Conservation (phyloP, 352 stramenopile genomes). For the Globisporangium apiculatum region DNA sequence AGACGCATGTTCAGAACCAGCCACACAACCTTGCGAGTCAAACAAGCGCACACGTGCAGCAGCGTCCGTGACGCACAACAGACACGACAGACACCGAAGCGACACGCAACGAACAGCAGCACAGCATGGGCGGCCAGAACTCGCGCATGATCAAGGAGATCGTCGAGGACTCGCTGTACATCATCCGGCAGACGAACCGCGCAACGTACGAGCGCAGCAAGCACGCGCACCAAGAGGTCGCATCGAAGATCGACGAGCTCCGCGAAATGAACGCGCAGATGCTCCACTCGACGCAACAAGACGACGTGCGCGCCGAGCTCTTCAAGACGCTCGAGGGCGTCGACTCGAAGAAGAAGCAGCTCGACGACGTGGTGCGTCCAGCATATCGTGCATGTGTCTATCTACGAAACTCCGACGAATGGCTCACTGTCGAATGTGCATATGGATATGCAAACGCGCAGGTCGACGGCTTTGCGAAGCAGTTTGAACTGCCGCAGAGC, state of each 20-base stretch:
- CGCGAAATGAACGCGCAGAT: constrained; percentile 49
- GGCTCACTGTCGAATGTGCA: too few relatives aligned
- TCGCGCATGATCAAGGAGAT: constrained; percentile 77
- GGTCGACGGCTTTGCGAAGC: constrained; percentile 60
- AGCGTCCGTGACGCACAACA: neutral
- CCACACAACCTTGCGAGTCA: neutral
- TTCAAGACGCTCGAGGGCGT: constrained; percentile 52
- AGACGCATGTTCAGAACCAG: neutral
- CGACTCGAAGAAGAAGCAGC: constrained; percentile 49
- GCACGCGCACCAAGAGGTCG: constrained; percentile 40
- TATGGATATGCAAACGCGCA: constrained; percentile 7
- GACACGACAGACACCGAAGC: neutral
- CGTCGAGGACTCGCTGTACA: constrained; percentile 71
- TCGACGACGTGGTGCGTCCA: constrained; percentile 44
- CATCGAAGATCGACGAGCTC: constrained; percentile 55
- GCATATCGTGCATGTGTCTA: too few relatives aligned
- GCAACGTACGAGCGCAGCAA: constrained; percentile 60
- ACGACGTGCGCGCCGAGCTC: constrained; percentile 43
- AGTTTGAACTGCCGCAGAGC: constrained; percentile 64
- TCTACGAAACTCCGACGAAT: too few relatives aligned
- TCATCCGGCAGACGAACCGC: constrained; percentile 70
- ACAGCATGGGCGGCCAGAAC: constrained; percentile 64
- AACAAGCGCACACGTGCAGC: neutral
- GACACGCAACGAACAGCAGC: constrained; percentile 1
- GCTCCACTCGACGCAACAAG: constrained; percentile 46